phyloP scores from a whole-genome alignment of 805 yeast genomes.

The Metschnikowia sp. region DNA sequence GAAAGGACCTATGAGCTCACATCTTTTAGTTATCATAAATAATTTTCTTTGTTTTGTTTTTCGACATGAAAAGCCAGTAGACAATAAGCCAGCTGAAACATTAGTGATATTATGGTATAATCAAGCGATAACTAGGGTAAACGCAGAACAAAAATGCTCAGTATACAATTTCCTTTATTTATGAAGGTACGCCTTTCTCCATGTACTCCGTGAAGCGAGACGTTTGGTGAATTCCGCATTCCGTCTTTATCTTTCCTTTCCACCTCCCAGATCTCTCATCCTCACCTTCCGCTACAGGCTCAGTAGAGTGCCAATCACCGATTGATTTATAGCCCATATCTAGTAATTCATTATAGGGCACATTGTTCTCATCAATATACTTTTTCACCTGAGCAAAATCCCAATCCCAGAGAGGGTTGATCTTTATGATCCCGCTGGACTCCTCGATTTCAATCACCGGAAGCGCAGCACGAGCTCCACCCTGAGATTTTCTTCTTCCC shows the following conservation, averaged over 20 bases:
- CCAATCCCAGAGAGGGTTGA: slow-evolving; percentile 88
- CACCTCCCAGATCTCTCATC: slow-evolving; percentile 97
- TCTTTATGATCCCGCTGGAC: slow-evolving; percentile 68
- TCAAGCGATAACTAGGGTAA: not conserved
- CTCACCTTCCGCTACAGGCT: slow-evolving; percentile 84
- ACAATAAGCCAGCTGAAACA: not conserved
- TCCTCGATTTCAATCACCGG: slow-evolving; percentile 76
- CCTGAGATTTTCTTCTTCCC: slow-evolving; percentile 88
- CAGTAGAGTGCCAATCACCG: slow-evolving; percentile 95
- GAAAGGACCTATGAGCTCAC: no score
- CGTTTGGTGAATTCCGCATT: slow-evolving; percentile 91
- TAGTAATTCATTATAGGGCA: slow-evolving; percentile 81
- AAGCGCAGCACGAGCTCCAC: slow-evolving; percentile 71
- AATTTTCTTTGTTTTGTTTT: not conserved
- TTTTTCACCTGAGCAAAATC: slow-evolving; percentile 64
- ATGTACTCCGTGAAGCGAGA: slow-evolving; percentile 66
- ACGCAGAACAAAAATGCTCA: not conserved
- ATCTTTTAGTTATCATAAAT: not conserved
- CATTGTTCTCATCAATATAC: slow-evolving; percentile 66
- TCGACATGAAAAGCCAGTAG: not conserved
- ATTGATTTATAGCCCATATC: slow-evolving; percentile 87
- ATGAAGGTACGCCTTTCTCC: slow-evolving; percentile 15
- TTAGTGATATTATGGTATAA: not conserved
- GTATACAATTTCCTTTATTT: not conserved
- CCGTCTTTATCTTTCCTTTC: slow-evolving; percentile 90